These are phyloP conservation scores for Penicillium sp. DNA, from an alignment of 2,329 filamentous ascomycete genomes.

Conservation along the genomic window DNA sequence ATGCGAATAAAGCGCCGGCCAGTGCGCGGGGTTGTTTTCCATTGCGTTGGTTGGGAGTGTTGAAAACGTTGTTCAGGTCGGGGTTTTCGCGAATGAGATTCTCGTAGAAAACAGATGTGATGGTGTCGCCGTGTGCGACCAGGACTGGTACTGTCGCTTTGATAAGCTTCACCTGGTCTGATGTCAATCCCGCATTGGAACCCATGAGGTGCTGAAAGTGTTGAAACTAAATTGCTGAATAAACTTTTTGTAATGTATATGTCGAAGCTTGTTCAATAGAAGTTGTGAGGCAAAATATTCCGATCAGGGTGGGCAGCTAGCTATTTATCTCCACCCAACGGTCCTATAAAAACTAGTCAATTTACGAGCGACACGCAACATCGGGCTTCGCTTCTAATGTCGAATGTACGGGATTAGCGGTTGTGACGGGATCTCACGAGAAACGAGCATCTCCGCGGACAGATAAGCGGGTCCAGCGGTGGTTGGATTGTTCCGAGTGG, in stretches of 20 bases:
- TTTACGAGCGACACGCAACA: not conserved
- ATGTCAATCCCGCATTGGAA: constrained; percentile 19
- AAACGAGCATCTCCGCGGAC: constrained; percentile 20
- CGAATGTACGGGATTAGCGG: constrained; percentile 7
- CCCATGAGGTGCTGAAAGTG: constrained; percentile 11
- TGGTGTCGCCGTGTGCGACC: constrained; percentile 64
- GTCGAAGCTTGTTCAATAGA: not conserved
- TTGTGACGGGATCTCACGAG: constrained; percentile 4
- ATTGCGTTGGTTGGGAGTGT: constrained; percentile 66
- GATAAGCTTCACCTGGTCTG: constrained; percentile 64
- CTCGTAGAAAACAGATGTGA: constrained; percentile 71
- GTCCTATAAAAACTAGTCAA: not conserved
- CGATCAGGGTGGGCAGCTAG: too few species aligned
- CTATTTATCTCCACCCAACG: not conserved
- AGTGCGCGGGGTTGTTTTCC: constrained; percentile 70
- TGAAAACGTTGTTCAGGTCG: constrained; percentile 69
- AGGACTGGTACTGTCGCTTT: constrained; percentile 71
- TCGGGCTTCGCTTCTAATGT: not conserved
- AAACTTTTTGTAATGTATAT: too few species aligned
- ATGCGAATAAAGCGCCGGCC: constrained; percentile 67
- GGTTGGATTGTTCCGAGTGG: constrained; percentile 1
- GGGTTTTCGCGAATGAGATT: constrained; percentile 67
- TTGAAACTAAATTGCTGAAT: not conserved
- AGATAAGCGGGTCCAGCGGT: constrained; percentile 1
- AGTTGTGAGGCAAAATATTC: not conserved